Evolutionary conservation across 164 flowering plant species (phyloP), one percentile per base, ranked within the genome.

Genomic region (Aristolochia contorta): DNA sequence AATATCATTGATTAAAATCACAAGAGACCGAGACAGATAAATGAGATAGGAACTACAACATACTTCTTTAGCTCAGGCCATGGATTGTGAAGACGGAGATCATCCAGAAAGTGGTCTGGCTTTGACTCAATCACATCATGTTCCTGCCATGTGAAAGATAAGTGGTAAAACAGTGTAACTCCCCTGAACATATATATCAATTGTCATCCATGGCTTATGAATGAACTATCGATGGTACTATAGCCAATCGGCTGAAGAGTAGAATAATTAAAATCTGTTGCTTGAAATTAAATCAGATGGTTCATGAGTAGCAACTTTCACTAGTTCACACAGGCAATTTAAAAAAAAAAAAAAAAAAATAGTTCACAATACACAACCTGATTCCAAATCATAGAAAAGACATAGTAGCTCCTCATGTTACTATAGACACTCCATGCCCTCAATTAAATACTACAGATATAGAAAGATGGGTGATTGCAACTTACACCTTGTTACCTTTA

Each of bases 81-180:
- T 49, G 99, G 99, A 62, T 83, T 83, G 72, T 94, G 84, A 55
- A 91, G 70, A 63, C 97, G 90, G 30, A 91, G 96, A 65, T 84
- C 96, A 71, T 91, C 93, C 64, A 91, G 72, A 70, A 91, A 91
- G 75, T 94, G 99, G 67, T 94, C 99, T 66, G 99, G 99, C 75
- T 94, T 94, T 74, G 99, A 82, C 61, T 94, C 99, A 63, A 94
- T 76, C 20, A 94, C 93, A 27, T 84, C 62, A 72, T 92, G 97
- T 67, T 92, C 98, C 98, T 92, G 83, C 65, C 63, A 68, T 24
- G 61, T 12, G 53, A 37, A 37, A 37, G 30, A 8, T 49, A 49
- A 49, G 16, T 18, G 22, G 19, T 49, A 20, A 49, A 1, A 49
- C 53, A 49, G 19, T 18, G 15, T 16, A 37, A 37, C 43, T 37